Evolutionary conservation across 2,329 filamentous ascomycete genomes (phyloP).

Genomic region (Pseudogymnoascus sp.): DNA sequence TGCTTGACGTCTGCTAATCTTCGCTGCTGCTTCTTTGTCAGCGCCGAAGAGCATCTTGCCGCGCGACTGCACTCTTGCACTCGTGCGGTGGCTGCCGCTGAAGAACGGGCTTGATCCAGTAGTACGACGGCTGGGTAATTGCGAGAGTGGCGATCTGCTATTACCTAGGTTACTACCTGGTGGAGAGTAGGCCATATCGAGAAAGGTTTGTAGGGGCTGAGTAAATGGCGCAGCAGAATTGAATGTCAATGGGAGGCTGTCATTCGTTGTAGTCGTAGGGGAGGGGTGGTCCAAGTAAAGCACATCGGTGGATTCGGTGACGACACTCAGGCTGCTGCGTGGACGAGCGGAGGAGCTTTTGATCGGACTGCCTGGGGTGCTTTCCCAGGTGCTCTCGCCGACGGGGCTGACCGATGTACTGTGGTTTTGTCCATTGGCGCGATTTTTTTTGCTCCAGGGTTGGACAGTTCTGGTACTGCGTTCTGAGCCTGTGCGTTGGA

Average conservation of each 20-base stretch:
- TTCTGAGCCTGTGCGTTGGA: slow-evolving; percentile 10
- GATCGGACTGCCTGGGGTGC: slow-evolving; percentile 6
- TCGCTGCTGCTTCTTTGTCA: background rate
- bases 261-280: background rate
- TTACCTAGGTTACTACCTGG: background rate
- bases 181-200: background rate
- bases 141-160: background rate
- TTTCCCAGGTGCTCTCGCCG: slow-evolving; percentile 17
- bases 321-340: slow-evolving; percentile 17
- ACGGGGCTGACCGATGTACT: slow-evolving; percentile 14
- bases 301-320: slow-evolving; percentile 20
- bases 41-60: background rate
- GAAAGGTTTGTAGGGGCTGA: background rate
- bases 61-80: slow-evolving; percentile 12
- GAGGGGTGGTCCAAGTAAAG: slow-evolving; percentile 4
- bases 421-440: background rate
- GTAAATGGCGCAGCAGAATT: background rate
- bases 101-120: slow-evolving; percentile 26
- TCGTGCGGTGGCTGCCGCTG: slow-evolving; percentile 17
- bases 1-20: background rate
- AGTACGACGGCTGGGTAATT: slow-evolving; percentile 20
- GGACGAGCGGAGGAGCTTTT: slow-evolving; percentile 11
- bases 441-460: background rate
- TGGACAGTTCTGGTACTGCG: background rate
- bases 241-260: background rate